These are phyloP conservation scores for Aspergillus olivimuriae DNA, from an alignment of 495 filamentous ascomycete genomes.

Conservation along the genomic window DNA sequence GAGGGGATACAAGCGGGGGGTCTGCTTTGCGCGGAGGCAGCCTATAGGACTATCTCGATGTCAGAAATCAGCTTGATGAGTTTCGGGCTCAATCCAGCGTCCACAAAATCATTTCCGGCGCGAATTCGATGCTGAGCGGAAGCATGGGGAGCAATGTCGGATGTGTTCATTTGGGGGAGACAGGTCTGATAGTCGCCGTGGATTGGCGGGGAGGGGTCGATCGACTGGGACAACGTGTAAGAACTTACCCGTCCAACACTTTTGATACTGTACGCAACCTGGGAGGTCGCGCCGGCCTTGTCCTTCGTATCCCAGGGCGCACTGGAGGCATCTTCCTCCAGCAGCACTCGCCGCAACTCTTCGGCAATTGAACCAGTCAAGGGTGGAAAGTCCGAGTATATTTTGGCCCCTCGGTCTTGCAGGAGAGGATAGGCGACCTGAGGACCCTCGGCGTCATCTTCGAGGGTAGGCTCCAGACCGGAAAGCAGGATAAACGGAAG, in stretches of 20 bases:
- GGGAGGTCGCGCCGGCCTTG: conserved; percentile 22
- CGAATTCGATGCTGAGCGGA: background rate
- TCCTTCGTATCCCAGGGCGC: conserved; percentile 52
- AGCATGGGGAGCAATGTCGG: too few species aligned
- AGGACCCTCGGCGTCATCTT: conserved; percentile 13
- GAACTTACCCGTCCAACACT: conserved; percentile 70
- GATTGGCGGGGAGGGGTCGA: too few species aligned
- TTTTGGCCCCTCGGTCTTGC: conserved; percentile 50
- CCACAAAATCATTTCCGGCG: background rate
- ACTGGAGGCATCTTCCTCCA: conserved; percentile 56
- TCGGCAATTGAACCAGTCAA: conserved; percentile 59
- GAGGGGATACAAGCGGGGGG: conserved; percentile 43
- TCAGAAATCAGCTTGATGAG: conserved; percentile 13
- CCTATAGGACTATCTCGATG: conserved; percentile 43
- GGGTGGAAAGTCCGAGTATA: conserved; percentile 61
- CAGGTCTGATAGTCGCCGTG: too few species aligned
- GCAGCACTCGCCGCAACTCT: conserved; percentile 61
- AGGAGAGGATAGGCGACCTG: conserved; percentile 41
- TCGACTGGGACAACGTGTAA: too few species aligned
- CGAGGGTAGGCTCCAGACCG: conserved; percentile 48
- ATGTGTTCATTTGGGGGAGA: too few species aligned
- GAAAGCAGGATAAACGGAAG: conserved; percentile 74
- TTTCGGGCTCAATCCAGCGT: background rate
- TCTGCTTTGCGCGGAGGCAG: conserved; percentile 59
- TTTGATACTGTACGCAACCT: conserved; percentile 54